phyloP scores from a whole-genome alignment of 2,329 filamentous ascomycete genomes.

The Colletotrichum lindemuthianum region DNA sequence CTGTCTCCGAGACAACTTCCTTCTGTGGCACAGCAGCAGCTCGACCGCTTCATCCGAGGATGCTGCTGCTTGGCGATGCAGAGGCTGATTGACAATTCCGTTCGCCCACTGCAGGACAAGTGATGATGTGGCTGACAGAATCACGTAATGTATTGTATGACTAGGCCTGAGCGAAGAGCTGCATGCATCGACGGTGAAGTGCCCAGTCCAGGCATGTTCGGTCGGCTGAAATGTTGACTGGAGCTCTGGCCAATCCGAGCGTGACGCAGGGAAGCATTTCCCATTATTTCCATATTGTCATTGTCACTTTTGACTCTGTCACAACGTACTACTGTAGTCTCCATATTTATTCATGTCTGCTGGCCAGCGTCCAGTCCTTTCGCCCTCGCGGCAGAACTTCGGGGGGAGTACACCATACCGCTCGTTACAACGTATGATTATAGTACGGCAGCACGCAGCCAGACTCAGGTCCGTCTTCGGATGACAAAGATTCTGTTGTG shows the following conservation, averaged over 20 bases:
- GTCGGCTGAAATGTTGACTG: constrained; percentile 3
- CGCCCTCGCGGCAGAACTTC: constrained; percentile 17
- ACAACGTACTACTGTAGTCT: too few relatives aligned
- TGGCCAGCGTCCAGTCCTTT: constrained; percentile 5
- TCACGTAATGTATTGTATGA: not conserved
- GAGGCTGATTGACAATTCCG: not conserved
- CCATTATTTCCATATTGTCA: constrained; percentile 27
- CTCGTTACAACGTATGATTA: too few relatives aligned
- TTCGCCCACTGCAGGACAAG: constrained; percentile 5
- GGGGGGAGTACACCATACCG: not conserved
- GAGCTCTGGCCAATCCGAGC: constrained; percentile 25
- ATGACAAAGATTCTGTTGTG: constrained; percentile 18
- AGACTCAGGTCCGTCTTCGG: too few relatives aligned
- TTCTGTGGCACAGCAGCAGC: constrained; percentile 16
- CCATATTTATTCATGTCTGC: not conserved
- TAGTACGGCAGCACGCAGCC: too few relatives aligned
- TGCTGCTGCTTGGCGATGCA: constrained; percentile 11
- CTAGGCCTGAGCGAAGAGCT: not conserved
- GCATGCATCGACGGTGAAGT: not conserved
- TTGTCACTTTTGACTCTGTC: not conserved
- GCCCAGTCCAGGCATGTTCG: not conserved
- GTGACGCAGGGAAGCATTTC: constrained; percentile 6
- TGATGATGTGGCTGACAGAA: not conserved
- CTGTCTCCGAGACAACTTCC: constrained; percentile 17
- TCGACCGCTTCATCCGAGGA: constrained; percentile 32